Base-by-base conservation (phyloP, 2,329 filamentous ascomycete species). In the Penicillium sp. region DNA sequence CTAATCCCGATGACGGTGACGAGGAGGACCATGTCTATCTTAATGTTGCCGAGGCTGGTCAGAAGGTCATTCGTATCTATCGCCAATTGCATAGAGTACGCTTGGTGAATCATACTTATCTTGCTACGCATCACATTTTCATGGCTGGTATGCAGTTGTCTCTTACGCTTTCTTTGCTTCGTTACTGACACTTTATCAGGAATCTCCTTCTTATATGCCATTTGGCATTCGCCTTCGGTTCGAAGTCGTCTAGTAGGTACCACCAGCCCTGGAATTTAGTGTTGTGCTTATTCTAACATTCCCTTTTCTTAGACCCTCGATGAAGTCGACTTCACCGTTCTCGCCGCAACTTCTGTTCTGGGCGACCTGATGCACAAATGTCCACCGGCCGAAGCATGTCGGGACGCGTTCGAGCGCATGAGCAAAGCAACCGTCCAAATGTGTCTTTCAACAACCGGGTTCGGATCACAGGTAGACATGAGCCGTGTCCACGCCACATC, bases 291-390 rank as follows among this genome's bases (percentile, higher is more conserved):
- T 55, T 33, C 60, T 65, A 34, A 68, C 48, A 2, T 31, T 7
- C 2, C 25, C 5, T 57, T 39, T 19, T 4, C n/a, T 48, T 55
- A 83, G 81, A 90, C 89, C 8, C 89, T 96, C 78, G 92, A 97
- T 68, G 93, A 97, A 72, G 92, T 97, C n/a, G 93, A 97, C 72
- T 96, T 96, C 68, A 97, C 93, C 0, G 90, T 97, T 9, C 81
- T 97, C 48, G 91, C 92, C 9, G 93, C 92, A 23, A 97, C 91
- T 48, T 97, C 93, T 2, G 92, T 97, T 9, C 87, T 97, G 43
- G 88, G 87, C 5, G 94, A 97, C 70, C 82, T 97, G 61, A 92
- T 95, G 63, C 90, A 95, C 64, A 96, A 96, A 73, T 97, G 94
- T 65, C 92, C 93, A 0, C 93, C 93, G 0, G 93, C 93, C 33